These are phyloP conservation scores for Aspergillus ustus DNA, from an alignment of 2,329 filamentous ascomycete genomes.

Conservation along the genomic window DNA sequence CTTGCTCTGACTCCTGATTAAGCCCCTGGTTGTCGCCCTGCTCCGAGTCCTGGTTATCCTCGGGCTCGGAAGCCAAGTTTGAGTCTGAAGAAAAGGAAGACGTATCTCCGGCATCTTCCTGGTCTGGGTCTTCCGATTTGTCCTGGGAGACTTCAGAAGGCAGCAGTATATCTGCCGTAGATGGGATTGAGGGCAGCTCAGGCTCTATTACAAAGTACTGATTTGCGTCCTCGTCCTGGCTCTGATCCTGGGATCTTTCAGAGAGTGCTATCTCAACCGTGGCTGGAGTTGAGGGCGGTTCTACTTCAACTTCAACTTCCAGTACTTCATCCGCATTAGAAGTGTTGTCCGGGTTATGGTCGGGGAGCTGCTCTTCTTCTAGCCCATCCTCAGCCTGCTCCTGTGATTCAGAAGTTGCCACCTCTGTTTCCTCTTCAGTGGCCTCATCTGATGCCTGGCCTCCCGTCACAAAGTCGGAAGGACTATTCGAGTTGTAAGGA, in stretches of 20 bases:
- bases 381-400: not conserved
- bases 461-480: not conserved
- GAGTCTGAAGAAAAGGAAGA: not conserved
- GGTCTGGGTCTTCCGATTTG: too few species aligned
- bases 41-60: not conserved
- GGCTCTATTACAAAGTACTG: not conserved
- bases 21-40: not conserved
- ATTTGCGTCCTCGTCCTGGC: not conserved
- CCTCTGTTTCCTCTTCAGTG: not conserved
- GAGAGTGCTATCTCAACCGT: not conserved
- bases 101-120: not conserved
- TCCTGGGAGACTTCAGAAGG: not conserved
- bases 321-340: not conserved
- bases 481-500: not conserved
- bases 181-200: not conserved
- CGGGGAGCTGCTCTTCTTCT: not conserved
- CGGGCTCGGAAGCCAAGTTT: not conserved
- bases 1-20: not conserved
- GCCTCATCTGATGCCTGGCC: not conserved
- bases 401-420: not conserved
- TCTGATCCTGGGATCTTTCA: not conserved
- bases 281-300: not conserved
- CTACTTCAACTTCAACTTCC: not conserved
- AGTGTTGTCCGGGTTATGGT: not conserved
- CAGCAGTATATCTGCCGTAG: not conserved